phyloP scores from a whole-genome alignment of 2,329 filamentous ascomycete genomes.

The Pseudocercospora eumusae region DNA sequence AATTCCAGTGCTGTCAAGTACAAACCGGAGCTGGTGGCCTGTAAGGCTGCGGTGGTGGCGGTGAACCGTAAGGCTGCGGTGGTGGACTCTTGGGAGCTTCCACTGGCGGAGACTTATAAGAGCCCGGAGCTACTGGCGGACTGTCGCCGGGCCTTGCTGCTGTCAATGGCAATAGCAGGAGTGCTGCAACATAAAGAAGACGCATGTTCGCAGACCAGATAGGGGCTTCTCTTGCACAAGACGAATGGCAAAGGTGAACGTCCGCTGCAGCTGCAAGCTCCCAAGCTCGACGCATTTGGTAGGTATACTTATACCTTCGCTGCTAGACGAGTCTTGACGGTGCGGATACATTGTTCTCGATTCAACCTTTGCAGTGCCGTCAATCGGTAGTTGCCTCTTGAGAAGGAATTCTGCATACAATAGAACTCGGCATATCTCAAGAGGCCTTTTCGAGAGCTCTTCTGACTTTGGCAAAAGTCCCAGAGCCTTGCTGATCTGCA shows the following conservation, averaged over 20 bases:
- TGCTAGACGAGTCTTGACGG: background rate
- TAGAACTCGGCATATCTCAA: background rate
- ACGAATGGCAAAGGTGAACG: background rate
- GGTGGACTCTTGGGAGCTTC: background rate
- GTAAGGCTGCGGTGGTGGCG: background rate
- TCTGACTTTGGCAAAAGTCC: background rate
- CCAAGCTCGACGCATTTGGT: background rate
- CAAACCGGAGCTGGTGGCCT: background rate
- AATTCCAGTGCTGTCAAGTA: background rate
- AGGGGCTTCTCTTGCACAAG: background rate
- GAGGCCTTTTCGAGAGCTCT: background rate
- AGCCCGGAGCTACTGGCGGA: background rate
- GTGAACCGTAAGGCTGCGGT: background rate
- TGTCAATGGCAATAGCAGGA: background rate
- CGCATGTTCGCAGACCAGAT: background rate
- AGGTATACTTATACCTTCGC: slow-evolving; percentile 1
- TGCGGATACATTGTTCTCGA: background rate
- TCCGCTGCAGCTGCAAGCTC: background rate
- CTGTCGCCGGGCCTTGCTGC: background rate
- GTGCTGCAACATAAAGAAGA: background rate
- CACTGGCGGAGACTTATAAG: background rate
- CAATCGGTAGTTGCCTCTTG: background rate
- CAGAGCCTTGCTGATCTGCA: background rate
- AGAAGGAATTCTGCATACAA: background rate
- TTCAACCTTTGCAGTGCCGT: background rate